Percentiles rank a stretch among this genome's conserved stretches.
Conservation (phyloP, 306 rosid genomes). For the Rosa rugosa region DNA sequence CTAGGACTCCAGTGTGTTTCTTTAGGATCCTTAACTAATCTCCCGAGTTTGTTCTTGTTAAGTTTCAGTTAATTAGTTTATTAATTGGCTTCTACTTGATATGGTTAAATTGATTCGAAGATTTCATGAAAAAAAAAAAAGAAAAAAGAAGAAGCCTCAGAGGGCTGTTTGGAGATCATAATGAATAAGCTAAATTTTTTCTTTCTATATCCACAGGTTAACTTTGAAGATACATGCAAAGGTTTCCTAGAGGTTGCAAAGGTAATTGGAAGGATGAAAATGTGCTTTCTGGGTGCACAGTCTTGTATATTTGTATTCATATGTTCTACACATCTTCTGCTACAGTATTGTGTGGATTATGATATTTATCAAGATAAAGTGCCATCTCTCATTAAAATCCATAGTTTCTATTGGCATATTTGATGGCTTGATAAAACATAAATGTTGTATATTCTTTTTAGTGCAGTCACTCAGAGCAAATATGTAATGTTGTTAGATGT, state of each 20-base stretch:
- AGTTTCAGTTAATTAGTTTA: not conserved
- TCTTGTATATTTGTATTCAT: constrained; percentile 4
- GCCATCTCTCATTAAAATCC: not conserved
- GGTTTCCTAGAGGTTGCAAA: constrained; percentile 97
- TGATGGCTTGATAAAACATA: not conserved
- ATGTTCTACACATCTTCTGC: not conserved
- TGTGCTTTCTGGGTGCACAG: constrained; percentile 7
- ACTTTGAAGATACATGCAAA: constrained; percentile 97
- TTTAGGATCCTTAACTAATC: not conserved
- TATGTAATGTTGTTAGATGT: not conserved
- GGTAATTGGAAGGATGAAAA: constrained; percentile 42
- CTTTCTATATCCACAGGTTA: constrained; percentile 58
- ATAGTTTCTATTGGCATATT: not conserved
- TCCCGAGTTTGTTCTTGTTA: not conserved
- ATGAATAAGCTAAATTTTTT: constrained; percentile 4
- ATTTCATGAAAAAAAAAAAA: not conserved
- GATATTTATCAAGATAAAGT: not conserved
- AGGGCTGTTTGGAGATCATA: not conserved
- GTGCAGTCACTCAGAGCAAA: too few relatives aligned
- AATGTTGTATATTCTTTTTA: not conserved
- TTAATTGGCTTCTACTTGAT: not conserved
- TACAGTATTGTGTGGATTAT: not conserved
- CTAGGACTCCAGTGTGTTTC: not conserved
- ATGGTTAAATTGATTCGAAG: not conserved
- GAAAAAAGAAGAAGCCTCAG: not conserved